Conservation (phyloP, 345 rosid species). For the Abelmoschus esculentus region DNA sequence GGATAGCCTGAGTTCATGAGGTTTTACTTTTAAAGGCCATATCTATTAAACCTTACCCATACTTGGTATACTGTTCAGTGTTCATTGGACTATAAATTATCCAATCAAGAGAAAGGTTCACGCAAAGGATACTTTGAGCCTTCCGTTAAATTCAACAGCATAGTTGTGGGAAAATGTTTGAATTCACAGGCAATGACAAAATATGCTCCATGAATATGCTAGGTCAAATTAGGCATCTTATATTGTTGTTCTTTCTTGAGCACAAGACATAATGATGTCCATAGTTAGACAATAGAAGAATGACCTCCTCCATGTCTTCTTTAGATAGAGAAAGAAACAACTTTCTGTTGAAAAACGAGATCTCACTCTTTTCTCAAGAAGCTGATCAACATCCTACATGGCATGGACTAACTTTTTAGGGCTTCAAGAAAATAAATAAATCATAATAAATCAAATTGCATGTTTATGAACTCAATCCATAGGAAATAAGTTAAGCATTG, state of each 20-base stretch:
- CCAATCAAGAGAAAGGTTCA: background rate
- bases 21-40: background rate
- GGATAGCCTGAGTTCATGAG: background rate
- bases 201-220: conserved; percentile 74
- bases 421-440: too few species aligned
- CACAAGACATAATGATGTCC: conserved; percentile 11
- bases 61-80: background rate
- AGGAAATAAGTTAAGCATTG: background rate
- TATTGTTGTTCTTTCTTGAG: conserved; percentile 10
- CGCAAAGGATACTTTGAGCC: conserved; percentile 56
- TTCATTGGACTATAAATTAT: background rate
- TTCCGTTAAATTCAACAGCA: conserved; percentile 56
- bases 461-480: background rate
- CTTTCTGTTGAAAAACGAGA: conserved; percentile 88
- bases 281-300: background rate
- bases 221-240: conserved; percentile 12
- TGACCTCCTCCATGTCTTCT: conserved; percentile 63
- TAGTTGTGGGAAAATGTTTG: conserved; percentile 56
- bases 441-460: too few species aligned
- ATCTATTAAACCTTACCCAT: background rate
- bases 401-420: background rate
- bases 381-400: conserved; percentile 88
- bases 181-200: conserved; percentile 62
- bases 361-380: conserved; percentile 90
- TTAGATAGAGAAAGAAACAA: conserved; percentile 68